These are phyloP conservation scores for Solanum sejunctum DNA, from an alignment of 257 asterid species.

Conservation along the genomic window DNA sequence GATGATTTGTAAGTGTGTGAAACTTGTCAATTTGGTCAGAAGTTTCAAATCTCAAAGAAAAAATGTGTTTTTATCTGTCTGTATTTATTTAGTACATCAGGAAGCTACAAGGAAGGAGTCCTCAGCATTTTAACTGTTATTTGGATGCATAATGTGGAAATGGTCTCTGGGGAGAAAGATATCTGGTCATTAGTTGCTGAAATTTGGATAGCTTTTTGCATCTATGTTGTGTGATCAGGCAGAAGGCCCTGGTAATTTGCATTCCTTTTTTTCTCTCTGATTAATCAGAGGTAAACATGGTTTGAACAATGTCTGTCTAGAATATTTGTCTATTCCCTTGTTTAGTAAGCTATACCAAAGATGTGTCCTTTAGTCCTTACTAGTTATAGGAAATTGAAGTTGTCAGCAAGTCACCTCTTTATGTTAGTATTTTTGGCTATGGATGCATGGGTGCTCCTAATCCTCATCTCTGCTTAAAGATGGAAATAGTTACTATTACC, in stretches of 20 bases:
- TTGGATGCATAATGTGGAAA: not conserved
- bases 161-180: not conserved
- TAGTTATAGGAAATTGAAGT: not conserved
- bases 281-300: not conserved
- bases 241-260: not conserved
- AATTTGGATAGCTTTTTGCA: not conserved
- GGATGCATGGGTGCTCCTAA: not conserved
- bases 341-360: not conserved
- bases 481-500: not conserved
- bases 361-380: not conserved
- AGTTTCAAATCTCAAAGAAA: not conserved
- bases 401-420: not conserved
- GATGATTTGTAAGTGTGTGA: not conserved
- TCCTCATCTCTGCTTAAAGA: not conserved
- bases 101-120: not conserved
- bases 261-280: not conserved
- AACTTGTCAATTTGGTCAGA: not conserved
- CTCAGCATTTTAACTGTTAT: not conserved
- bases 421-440: not conserved
- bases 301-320: not conserved
- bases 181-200: not conserved
- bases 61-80: not conserved
- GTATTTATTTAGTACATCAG: not conserved
- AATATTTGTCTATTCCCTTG: not conserved
- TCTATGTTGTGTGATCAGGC: not conserved